Percentiles rank a stretch among this genome's conserved stretches.
Evolutionary conservation across 164 flowering plant genomes (phyloP).

Genomic region (Tinospora cordifolia): DNA sequence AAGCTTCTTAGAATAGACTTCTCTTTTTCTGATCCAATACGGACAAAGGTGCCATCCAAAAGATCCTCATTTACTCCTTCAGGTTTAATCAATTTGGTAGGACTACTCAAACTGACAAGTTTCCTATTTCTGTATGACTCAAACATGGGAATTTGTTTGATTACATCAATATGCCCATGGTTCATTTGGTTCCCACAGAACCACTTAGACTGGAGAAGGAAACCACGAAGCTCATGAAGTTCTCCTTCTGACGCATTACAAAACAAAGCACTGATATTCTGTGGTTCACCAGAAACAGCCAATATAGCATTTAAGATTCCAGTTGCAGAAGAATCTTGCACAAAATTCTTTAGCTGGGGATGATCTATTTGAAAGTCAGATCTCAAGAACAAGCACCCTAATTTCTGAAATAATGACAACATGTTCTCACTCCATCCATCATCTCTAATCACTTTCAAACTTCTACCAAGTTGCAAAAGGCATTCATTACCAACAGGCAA

Average conservation of each 20-base stretch:
- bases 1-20: conserved; percentile 45
- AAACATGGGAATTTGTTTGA: conserved; percentile 78
- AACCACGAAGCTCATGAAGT: conserved; percentile 81
- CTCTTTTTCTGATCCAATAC: conserved; percentile 72
- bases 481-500: conserved; percentile 56
- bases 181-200: conserved; percentile 52
- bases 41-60: conserved; percentile 68
- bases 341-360: conserved; percentile 59
- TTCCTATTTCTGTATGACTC: conserved; percentile 73
- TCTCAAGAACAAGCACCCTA: conserved; percentile 72
- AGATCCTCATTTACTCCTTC: conserved; percentile 59
- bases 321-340: conserved; percentile 66
- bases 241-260: conserved; percentile 62
- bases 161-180: conserved; percentile 38
- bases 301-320: conserved; percentile 78
- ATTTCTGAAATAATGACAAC: conserved; percentile 63
- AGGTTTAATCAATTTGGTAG: conserved; percentile 73
- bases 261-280: conserved; percentile 46
- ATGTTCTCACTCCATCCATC: conserved; percentile 98
- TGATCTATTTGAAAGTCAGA: conserved; percentile 63
- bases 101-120: conserved; percentile 46
- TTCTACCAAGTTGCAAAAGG: conserved; percentile 61
- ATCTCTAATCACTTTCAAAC: conserved; percentile 69
- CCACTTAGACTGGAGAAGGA: conserved; percentile 92
- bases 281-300: conserved; percentile 41